phyloP scores from a whole-genome alignment of 257 asterid species.

The Petunia axillaris region DNA sequence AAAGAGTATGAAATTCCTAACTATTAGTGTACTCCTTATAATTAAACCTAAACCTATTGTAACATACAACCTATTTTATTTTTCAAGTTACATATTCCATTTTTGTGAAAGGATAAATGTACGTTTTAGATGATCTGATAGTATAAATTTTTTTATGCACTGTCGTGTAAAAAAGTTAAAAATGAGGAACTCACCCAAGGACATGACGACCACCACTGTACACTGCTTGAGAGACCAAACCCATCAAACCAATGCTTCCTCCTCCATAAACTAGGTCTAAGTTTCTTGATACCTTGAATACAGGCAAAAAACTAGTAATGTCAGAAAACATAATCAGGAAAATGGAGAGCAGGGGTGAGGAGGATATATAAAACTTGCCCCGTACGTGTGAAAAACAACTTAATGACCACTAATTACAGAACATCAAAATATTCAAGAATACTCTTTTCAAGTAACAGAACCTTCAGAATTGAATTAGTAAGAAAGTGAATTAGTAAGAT shows the following conservation, averaged over 20 bases:
- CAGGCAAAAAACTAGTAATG: background rate
- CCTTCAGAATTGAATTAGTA: background rate
- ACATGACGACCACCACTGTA: constrained; percentile 47
- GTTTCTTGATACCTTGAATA: constrained; percentile 41
- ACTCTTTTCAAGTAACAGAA: background rate
- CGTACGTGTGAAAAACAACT: background rate
- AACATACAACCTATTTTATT: background rate
- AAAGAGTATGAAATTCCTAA: background rate
- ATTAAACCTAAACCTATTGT: no score
- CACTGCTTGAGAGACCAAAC: constrained; percentile 47
- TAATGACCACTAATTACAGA: background rate
- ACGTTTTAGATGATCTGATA: background rate
- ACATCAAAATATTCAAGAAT: background rate
- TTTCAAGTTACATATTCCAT: background rate
- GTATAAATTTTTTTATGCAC: background rate
- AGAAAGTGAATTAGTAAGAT: background rate
- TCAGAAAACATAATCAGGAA: background rate
- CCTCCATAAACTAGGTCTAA: constrained; percentile 51
- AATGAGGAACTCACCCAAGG: constrained; percentile 40
- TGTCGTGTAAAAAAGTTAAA: background rate
- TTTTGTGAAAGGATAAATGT: background rate
- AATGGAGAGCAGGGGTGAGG: background rate
- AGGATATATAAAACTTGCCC: background rate
- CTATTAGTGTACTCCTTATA: no score
- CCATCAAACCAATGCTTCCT: constrained; percentile 53